Evolutionary conservation across 1,284 basidiomycete species (phyloP), one percentile per base, ranked within the genome.

Genomic region (Cryptococcus amylolentus): DNA sequence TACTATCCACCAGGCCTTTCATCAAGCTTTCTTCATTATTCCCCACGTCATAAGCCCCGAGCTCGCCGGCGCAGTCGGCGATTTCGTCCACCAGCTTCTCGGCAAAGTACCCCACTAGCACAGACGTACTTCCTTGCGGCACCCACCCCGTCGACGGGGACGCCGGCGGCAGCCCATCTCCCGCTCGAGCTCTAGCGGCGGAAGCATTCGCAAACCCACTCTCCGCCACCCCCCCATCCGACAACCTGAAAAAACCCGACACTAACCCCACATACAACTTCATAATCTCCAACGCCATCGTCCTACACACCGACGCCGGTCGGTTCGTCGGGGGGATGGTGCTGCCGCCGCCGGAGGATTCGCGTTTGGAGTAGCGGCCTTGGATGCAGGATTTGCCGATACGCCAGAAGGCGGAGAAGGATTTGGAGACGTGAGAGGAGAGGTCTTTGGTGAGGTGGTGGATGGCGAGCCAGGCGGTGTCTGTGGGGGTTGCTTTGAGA

Each of bases 371-470:
- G 73, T 89, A 92, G 73, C 88, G 90, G 4, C 93, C 94, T 45
- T 96, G 92, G 76, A 93, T 86, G 72, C 94, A 95, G 14, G 84
- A 86, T 75, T 86, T 91, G 1, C 89, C 88, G 44, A 99, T 89
- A 65, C 87, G 87, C 92, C 93, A 97, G 77, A 97, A 98, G 64
- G 84, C 91, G 3, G 94, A 92, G 46, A 99, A 81, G 1, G 87
- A 84, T 20, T 76, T 71, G 1, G 80, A 62, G 7, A 84, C 68
- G 46, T 80, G 79, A 42, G 83, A 80, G 5, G 80, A 82, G 13
- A 83, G 63, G 51, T 77, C 73, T 45, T 78, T 78, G 47, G 83
- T 79, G 47, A 84, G 83, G 18, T 86, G 84, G 46, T 86, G 81
- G 39, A 90, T 85, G 0, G 87, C 84, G 63, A 86, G 82, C 96